These are phyloP conservation scores for Vanilla planifolia DNA, from an alignment of 106 monocot species.

Conservation along the genomic window DNA sequence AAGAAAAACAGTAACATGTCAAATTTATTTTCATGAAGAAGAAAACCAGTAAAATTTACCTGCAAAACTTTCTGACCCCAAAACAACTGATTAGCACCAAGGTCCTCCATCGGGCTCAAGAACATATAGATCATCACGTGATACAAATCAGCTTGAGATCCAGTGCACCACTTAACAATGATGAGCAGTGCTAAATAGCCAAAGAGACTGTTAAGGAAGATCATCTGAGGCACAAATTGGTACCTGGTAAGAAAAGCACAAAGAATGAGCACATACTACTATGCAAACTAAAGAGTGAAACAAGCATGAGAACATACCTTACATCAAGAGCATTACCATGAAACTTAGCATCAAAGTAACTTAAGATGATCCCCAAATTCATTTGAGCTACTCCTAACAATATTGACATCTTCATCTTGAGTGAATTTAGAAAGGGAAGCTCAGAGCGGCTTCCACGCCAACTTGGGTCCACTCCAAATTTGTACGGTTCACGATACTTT, in stretches of 20 bases:
- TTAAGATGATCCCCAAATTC: conserved; percentile 88
- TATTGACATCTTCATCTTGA: conserved; percentile 99
- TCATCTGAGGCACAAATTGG: conserved; percentile 80
- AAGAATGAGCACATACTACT: no score
- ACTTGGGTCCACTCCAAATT: conserved; percentile 97
- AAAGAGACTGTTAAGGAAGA: conserved; percentile 80
- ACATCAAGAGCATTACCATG: conserved; percentile 76
- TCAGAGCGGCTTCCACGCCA: conserved; percentile 98
- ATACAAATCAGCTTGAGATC: conserved; percentile 81
- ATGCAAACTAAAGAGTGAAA: background rate
- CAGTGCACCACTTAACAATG: conserved; percentile 76
- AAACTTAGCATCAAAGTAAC: conserved; percentile 96
- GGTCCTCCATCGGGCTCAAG: conserved; percentile 62
- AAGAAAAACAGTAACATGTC: background rate
- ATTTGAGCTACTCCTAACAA: conserved; percentile 85
- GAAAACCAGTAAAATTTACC: conserved; percentile 19
- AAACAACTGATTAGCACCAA: conserved; percentile 74
- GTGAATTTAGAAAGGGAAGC: conserved; percentile 91
- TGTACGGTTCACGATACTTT: conserved; percentile 81
- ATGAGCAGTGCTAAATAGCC: conserved; percentile 76
- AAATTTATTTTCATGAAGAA: background rate
- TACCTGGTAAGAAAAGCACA: conserved; percentile 39
- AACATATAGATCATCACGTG: conserved; percentile 95
- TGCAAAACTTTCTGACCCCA: conserved; percentile 74
- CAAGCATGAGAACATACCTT: conserved; percentile 31